Base-by-base conservation (phyloP, 2,329 filamentous ascomycete species). In the Didymella sp. region DNA sequence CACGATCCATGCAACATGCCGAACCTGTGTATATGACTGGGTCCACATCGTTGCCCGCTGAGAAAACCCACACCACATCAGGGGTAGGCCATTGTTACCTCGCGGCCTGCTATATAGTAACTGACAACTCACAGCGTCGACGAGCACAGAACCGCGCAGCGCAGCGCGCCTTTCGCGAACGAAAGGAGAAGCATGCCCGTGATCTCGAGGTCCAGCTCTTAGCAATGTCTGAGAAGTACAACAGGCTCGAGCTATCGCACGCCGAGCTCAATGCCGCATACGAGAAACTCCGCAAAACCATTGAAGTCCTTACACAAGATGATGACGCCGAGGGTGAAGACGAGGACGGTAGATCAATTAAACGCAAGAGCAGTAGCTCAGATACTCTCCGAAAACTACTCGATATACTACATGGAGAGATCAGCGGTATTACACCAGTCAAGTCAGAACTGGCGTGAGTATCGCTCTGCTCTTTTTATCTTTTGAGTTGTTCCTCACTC, bases 101-200 rank as follows among this genome's bases (percentile, higher is more conserved):
- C 12, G 7, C 13, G 11, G 9, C 19, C 19, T 21, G 6, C 15
- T 22, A n/a, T 6, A 9, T 13, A 3, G 47, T 17, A 9, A 38
- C 73, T 59, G 65, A 61, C 42, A 17, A 6, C 6, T 6, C 40
- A 30, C 67, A 86, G 82, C 81, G 84, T 43, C 81, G 85, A 58
- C 78, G 84, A 68, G 84, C 84, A 42, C 85, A 87, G 64, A 87
- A 87, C 63, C 80, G 84, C 51, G 84, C 84, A 35, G 86, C 85
- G 2, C 85, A 87, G 69, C 77, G 85, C 56, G 85, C 84, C 0
- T 87, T 87, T 67, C 79, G 85, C 44, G 84, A 87, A 69, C 80
- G 85, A 50, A 87, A 87, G 66, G 85, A 89, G 67, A 85, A 87
- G 70, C 83, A 87, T 59, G 87, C 87, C 66, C 83, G 83, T 59